Percentiles rank a stretch among this genome's conserved stretches.
These are phyloP conservation scores for Calendula officinalis DNA, from an alignment of 129 eudicot species.

Conservation along the genomic window DNA sequence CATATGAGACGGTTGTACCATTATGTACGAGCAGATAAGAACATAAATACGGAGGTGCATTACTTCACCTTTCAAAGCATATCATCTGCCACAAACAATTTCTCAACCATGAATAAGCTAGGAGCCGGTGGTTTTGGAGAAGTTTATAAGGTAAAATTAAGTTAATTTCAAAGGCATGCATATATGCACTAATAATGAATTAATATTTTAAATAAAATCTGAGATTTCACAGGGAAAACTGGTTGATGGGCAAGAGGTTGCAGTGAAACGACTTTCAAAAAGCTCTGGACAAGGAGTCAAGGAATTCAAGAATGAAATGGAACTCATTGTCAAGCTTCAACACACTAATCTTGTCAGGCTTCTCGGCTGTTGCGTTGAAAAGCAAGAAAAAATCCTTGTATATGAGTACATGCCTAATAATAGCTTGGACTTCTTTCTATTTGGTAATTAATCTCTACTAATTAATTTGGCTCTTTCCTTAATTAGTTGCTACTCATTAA, in stretches of 20 bases:
- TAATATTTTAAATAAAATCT: not conserved
- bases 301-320: slow-evolving; percentile 31
- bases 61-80: slow-evolving; percentile 37
- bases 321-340: slow-evolving; percentile 37
- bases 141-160: slow-evolving; percentile 34
- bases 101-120: slow-evolving; percentile 28
- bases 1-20: slow-evolving; percentile 5
- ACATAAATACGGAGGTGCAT: slow-evolving; percentile 17
- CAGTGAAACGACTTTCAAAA: slow-evolving; percentile 32
- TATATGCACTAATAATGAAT: not conserved
- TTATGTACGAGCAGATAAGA: not conserved
- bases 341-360: slow-evolving; percentile 35
- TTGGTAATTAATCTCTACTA: slow-evolving; percentile 30
- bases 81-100: slow-evolving; percentile 32
- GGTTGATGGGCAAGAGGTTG: slow-evolving; percentile 36
- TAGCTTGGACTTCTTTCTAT: slow-evolving; percentile 37
- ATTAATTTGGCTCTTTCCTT: not conserved
- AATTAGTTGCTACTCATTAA: slow-evolving; percentile 2
- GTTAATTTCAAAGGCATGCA: not conserved
- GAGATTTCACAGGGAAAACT: slow-evolving; percentile 26
- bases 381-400: slow-evolving; percentile 35
- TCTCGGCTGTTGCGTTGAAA: slow-evolving; percentile 25
- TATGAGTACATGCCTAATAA: slow-evolving; percentile 38
- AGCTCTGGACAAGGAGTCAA: slow-evolving; percentile 26
- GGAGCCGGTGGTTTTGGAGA: slow-evolving; percentile 39